These are phyloP conservation scores for Auriculariales sp. DNA, from an alignment of 768 basidiomycete genomes.

Conservation along the genomic window DNA sequence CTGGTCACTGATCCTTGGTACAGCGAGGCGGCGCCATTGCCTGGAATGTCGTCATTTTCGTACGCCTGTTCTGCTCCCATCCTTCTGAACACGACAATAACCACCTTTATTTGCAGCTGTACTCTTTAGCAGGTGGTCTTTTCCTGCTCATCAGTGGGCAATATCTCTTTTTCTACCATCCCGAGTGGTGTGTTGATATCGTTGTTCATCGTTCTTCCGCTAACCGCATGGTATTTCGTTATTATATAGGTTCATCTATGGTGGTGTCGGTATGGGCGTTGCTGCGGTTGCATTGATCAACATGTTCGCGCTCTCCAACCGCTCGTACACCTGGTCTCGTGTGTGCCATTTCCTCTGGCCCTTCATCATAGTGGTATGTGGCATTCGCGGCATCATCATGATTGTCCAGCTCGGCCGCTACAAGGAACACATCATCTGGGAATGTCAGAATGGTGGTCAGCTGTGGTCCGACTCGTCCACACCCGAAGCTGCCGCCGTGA, in stretches of 20 bases:
- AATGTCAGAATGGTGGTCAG: constrained; percentile 57
- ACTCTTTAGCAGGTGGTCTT: constrained; percentile 51
- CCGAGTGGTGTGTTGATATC: constrained; percentile 50
- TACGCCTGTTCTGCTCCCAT: constrained; percentile 18
- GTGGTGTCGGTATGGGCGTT: constrained; percentile 45
- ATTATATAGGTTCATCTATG: constrained; percentile 58
- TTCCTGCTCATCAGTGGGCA: constrained; percentile 47
- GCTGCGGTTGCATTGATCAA: constrained; percentile 35
- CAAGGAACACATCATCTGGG: constrained; percentile 55
- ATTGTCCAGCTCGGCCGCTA: constrained; percentile 60
- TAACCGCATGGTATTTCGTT: no score
- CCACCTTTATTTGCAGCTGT: constrained; percentile 25
- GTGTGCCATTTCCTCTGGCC: constrained; percentile 57
- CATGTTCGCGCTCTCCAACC: constrained; percentile 46
- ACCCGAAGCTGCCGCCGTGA: constrained; percentile 26
- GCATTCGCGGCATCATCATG: constrained; percentile 54
- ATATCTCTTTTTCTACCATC: constrained; percentile 48
- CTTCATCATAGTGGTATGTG: constrained; percentile 48
- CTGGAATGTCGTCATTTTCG: constrained; percentile 49
- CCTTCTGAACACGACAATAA: constrained; percentile 1
- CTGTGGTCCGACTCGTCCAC: no score
- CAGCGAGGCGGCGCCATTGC: constrained; percentile 61
- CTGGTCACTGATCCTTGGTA: constrained; percentile 13
- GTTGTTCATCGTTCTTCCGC: no score
- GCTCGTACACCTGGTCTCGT: constrained; percentile 55